Percentiles rank a stretch among this genome's conserved stretches.
Conservation (phyloP, 139 green algal species). For the Astrephomene gubernaculifera region DNA sequence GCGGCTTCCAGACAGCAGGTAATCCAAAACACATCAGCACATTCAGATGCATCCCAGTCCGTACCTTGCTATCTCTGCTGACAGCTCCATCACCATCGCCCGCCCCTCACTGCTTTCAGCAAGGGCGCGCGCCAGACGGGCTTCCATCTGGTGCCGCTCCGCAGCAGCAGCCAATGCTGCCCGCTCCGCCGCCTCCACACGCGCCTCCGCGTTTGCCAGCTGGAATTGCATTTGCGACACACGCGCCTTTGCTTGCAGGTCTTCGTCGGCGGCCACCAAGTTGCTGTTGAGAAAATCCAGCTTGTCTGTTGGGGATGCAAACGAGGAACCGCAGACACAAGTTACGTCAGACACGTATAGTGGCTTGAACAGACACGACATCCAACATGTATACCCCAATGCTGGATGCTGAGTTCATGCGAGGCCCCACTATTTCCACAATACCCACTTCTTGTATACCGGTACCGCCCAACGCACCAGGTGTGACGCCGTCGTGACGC, state of each 20-base stretch:
- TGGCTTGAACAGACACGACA: too few species aligned
- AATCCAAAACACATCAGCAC: neutral
- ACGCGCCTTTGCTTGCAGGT: neutral
- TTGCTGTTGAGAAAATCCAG: too few species aligned
- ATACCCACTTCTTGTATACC: too few species aligned
- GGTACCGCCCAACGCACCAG: too few species aligned
- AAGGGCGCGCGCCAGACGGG: neutral
- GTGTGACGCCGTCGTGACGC: too few species aligned
- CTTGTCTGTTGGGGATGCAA: too few species aligned
- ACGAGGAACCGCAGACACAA: too few species aligned
- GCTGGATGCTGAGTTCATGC: too few species aligned
- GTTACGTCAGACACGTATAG: too few species aligned
- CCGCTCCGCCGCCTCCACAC: neutral
- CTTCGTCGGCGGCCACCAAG: neutral
- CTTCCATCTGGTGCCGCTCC: neutral
- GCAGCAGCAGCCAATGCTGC: neutral
- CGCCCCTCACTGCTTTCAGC: neutral
- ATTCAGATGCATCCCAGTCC: neutral
- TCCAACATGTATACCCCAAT: too few species aligned
- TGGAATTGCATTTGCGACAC: neutral
- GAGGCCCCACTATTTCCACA: too few species aligned
- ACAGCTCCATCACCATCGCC: constrained; percentile 25
- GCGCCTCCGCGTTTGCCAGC: neutral
- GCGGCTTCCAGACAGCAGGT: too few species aligned
- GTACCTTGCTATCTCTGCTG: constrained; percentile 12